A percentile compares a stretch with the other conserved stretches of the same genome.
These are phyloP conservation scores for Priceomyces haplophilus DNA, from an alignment of 805 yeast genomes.

Conservation along the genomic window DNA sequence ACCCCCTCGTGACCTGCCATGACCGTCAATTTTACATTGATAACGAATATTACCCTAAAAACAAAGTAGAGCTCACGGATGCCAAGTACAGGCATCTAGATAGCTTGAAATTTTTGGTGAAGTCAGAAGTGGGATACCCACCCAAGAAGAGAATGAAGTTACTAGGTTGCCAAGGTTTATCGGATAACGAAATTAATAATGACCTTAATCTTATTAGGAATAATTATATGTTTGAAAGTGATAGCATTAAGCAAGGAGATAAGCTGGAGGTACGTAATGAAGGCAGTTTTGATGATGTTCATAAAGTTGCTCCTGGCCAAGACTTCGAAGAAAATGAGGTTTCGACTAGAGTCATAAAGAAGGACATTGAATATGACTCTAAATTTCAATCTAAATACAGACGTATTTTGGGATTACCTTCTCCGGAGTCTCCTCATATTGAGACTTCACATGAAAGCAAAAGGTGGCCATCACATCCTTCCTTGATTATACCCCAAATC, in stretches of 20 bases:
- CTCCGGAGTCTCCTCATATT: background rate
- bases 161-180: constrained; percentile 19
- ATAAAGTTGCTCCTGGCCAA: background rate
- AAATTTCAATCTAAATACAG: constrained; percentile 9
- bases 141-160: constrained; percentile 10
- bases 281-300: constrained; percentile 9
- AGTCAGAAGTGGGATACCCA: background rate
- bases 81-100: constrained; percentile 18
- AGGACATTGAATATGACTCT: constrained; percentile 8
- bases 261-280: constrained; percentile 8
- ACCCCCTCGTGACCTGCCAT: constrained; percentile 5
- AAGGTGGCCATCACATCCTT: background rate
- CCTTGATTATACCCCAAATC: constrained; percentile 10
- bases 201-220: constrained; percentile 21
- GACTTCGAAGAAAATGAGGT: constrained; percentile 9
- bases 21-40: constrained; percentile 20
- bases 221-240: constrained; percentile 4
- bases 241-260: constrained; percentile 1
- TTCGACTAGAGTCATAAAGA: constrained; percentile 6
- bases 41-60: constrained; percentile 24
- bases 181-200: constrained; percentile 21
- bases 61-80: constrained; percentile 31
- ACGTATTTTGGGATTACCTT: constrained; percentile 7
- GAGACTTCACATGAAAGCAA: background rate
- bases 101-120: constrained; percentile 4